Evolutionary conservation across 352 stramenopile species (phyloP).

Genomic region (Phytophthora constricta): DNA sequence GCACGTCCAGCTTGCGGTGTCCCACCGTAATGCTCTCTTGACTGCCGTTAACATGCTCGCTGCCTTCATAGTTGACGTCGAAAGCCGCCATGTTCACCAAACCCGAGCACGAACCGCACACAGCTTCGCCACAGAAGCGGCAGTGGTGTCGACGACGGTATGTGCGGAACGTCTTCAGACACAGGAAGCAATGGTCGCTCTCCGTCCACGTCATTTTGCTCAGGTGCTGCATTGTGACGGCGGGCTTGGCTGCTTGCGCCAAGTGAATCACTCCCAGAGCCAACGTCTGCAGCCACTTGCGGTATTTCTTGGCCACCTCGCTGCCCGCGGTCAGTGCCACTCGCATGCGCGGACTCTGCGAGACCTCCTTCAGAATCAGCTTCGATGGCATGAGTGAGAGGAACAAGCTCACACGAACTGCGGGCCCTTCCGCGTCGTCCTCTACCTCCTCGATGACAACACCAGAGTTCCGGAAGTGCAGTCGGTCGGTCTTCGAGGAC

Average conservation of each 20-base stretch:
- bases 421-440: constrained; percentile 33
- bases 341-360: constrained; percentile 41
- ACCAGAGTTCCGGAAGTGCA: constrained; percentile 68
- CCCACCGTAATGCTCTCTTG: constrained; percentile 13
- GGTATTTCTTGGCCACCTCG: constrained; percentile 49
- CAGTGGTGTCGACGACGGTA: constrained; percentile 71
- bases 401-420: constrained; percentile 58
- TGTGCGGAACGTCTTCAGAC: constrained; percentile 66
- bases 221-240: constrained; percentile 27
- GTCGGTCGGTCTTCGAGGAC: constrained; percentile 47
- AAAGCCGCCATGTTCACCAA: constrained; percentile 53
- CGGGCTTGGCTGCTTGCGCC: constrained; percentile 37
- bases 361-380: constrained; percentile 47
- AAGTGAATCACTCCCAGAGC: constrained; percentile 48
- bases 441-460: constrained; percentile 56
- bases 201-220: constrained; percentile 54
- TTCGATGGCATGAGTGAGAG: constrained; percentile 61
- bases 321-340: constrained; percentile 31
- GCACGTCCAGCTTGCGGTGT: constrained; percentile 21
- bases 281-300: constrained; percentile 65
- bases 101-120: constrained; percentile 70
- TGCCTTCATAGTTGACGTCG: constrained; percentile 33
- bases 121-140: constrained; percentile 69
- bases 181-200: constrained; percentile 62
- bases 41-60: constrained; percentile 1